These are phyloP conservation scores for Magnolia kwangsiensis DNA, from an alignment of 164 flowering plant species.

Conservation along the genomic window DNA sequence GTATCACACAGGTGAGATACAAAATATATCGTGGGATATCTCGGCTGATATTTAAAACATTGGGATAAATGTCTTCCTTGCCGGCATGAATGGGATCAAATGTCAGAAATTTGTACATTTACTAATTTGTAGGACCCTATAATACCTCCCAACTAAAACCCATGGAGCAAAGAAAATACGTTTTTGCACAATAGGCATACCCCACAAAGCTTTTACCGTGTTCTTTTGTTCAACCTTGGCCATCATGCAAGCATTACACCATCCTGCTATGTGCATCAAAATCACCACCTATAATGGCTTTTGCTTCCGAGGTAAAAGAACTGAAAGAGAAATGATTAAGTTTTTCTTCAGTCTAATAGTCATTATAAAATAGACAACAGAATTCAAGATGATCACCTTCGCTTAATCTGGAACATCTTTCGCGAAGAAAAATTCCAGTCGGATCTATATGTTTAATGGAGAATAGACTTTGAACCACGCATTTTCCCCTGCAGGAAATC, in stretches of 20 bases:
- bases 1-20: background rate
- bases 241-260: background rate
- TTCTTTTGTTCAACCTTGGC: background rate
- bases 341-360: background rate
- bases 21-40: background rate
- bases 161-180: background rate
- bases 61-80: background rate
- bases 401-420: constrained; percentile 46
- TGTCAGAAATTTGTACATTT: background rate
- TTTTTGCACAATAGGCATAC: background rate
- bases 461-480: constrained; percentile 31
- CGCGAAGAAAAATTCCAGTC: constrained; percentile 41
- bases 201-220: background rate
- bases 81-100: too few relatives aligned
- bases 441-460: constrained; percentile 50
- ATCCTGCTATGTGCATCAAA: background rate
- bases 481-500: constrained; percentile 48
- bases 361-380: background rate
- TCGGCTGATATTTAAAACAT: background rate
- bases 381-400: constrained; percentile 44
- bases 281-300: background rate
- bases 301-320: constrained; percentile 6
- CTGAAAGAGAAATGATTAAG: background rate
- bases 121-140: background rate
- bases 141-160: background rate